Base-by-base conservation (phyloP, 306 rosid species). In the Rubus parviflorus region DNA sequence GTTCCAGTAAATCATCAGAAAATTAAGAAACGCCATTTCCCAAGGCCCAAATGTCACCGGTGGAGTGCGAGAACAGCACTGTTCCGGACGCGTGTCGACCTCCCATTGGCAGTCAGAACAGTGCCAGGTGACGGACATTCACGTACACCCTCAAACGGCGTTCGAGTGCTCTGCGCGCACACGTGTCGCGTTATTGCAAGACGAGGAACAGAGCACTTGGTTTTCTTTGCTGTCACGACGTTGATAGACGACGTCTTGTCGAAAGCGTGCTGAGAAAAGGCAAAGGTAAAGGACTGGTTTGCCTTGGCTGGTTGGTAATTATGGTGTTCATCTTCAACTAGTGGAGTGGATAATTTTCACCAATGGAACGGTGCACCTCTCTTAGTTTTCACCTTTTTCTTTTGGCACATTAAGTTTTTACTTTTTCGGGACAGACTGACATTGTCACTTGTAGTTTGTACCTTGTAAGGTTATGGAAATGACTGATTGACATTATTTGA, bases 201-300 rank as follows among this genome's bases (percentile, higher is more conserved):
- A 2, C 41, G 72, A 13, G 64, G 49, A 42, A 25, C 62, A 45
- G 81, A 66, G 3, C 3, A 8, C 23, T 53, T 2, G 42, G 41
- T n/a, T 70, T 8, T 48, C 40, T 57, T 43, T 41, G 62, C 54
- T 6, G 41, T 65, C 16, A 41, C 68, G 46, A 37, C 68, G 46
- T 63, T 7, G 68, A 6, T 63, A 19, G 66, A 10, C 58, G 4
- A 64, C 37, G 75, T 58, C 47, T 4, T 73, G 72, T 82, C 82
- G 76, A 68, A 82, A 65, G 79, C 85, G 68, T 77, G 85, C 82
- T 30, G 23, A 15, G 45, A 35, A 62, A 62, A 23, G 3, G 23
- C 40, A 58, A 68, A n/a, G 56, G 56, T 10, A 6, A 23, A 38
- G 53, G n/a, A 41, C 41, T 19, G 54, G 22, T 75, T 48, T 23